Conservation (phyloP, 805 yeast species). For the Yarrowia osloensis region DNA sequence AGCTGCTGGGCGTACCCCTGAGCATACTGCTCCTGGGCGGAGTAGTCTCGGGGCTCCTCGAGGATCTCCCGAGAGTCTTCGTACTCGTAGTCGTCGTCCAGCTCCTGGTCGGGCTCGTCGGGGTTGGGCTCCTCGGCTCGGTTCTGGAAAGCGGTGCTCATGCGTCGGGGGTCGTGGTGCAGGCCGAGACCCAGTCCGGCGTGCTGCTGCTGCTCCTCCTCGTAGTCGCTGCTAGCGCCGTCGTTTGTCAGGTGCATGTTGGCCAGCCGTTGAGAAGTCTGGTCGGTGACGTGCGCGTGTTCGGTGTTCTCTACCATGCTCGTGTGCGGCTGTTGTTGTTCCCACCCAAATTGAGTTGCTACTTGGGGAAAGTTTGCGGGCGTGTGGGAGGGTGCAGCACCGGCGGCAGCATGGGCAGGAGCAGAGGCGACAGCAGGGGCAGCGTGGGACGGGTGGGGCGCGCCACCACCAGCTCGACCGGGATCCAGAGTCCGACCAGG, state of each 20-base stretch:
- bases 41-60: background rate
- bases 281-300: background rate
- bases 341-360: constrained; percentile 27
- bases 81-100: constrained; percentile 26
- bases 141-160: constrained; percentile 10
- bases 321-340: constrained; percentile 28
- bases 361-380: constrained; percentile 30
- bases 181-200: background rate
- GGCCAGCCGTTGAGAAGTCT: background rate
- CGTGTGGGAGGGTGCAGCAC: constrained; percentile 5
- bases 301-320: constrained; percentile 3
- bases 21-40: constrained; percentile 6
- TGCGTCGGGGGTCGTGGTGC: constrained; percentile 7
- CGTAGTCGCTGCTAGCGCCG: constrained; percentile 20
- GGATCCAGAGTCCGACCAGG: constrained; percentile 17
- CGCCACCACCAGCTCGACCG: background rate
- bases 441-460: background rate
- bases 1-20: constrained; percentile 33
- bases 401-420: background rate
- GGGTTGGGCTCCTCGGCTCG: constrained; percentile 24
- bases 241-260: constrained; percentile 10
- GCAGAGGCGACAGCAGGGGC: background rate
- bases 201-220: constrained; percentile 3
- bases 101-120: constrained; percentile 27
- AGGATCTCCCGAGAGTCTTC: constrained; percentile 12